Conservation (phyloP, 345 rosid species). For the Cardamine chenopodiifolia region DNA sequence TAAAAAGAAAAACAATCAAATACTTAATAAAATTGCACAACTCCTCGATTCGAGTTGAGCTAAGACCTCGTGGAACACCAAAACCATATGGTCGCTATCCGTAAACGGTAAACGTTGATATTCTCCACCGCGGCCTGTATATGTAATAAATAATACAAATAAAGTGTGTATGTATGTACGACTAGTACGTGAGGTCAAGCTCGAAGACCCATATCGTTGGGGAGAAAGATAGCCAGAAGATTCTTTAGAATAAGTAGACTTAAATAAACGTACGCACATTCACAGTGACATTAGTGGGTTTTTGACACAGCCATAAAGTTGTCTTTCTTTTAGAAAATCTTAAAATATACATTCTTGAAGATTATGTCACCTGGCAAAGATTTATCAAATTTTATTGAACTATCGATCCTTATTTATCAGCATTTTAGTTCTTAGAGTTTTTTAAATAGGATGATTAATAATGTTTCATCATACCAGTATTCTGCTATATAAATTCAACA, state of each 20-base stretch:
- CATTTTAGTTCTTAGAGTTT: not conserved
- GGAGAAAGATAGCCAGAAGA: not conserved
- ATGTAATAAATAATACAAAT: not conserved
- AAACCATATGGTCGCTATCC: not conserved
- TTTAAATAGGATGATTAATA: not conserved
- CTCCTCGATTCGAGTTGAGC: not conserved
- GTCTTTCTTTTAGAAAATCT: not conserved
- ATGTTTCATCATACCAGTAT: not conserved
- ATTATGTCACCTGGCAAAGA: not conserved
- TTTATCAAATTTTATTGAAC: not conserved
- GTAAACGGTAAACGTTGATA: not conserved
- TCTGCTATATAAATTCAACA: not conserved
- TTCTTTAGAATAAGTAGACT: not conserved
- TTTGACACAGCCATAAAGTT: conserved; percentile 5
- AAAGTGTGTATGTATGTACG: not conserved
- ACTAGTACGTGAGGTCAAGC: not conserved
- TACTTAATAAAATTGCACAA: not conserved
- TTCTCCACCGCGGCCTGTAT: not conserved
- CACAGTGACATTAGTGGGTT: not conserved
- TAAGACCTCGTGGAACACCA: not conserved
- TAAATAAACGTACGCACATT: not conserved
- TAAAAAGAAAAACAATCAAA: too few relatives aligned
- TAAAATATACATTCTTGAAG: conserved; percentile 6
- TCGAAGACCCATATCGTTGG: conserved; percentile 13
- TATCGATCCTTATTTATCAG: not conserved